Base-by-base conservation (phyloP, 106 monocot species). In the Phalaenopsis equestris region DNA sequence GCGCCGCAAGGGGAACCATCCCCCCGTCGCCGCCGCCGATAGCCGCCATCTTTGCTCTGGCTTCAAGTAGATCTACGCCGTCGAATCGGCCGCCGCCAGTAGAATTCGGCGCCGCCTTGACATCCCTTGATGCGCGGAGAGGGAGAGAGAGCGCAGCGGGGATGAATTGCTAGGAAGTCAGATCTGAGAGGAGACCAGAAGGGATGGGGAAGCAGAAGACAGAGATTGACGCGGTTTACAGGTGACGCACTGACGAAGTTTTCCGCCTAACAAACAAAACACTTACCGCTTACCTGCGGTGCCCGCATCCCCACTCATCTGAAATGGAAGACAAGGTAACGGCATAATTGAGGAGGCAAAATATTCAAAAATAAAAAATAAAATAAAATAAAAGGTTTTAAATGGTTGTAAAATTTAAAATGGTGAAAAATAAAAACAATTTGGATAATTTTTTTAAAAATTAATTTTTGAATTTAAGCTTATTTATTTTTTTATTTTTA, bases 1-100 rank as follows among this genome's bases (percentile, higher is more conserved):
- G 80, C 57, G 76, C 72, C 80, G 86, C 86, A 42, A 86, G 79
- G 36, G 86, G 86, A 57, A 86, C 80, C 79, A 83, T 36, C 24
- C 18, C 67, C 39, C 61, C 61, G 42, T 7, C 61, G 18, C 46
- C 76, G 12, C 47, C 19, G 2, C 39, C 56, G 10, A 15, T 14
- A n/a, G 41, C 23, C 56, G 56, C 78, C 81, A 79, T 79, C 65
- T n/a, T 43, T 58, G 55, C 56, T 42, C 67, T 52, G n/a, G 15
- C 41, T 38, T 49, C 56, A 11, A 3, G 8, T 17, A 56, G 12
- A 23, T 15, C 24, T 18, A 56, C 18, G 78, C 78, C 36, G 2
- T 57, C 45, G 43, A 16, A 65, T 68, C 78, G 42, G 72, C 77
- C 57, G 57, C 48, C 72, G 11, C 78, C 78, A 19, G 6, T 6